phyloP scores from a whole-genome alignment of 2,329 filamentous ascomycete genomes.

The Neofusicoccum sp. region DNA sequence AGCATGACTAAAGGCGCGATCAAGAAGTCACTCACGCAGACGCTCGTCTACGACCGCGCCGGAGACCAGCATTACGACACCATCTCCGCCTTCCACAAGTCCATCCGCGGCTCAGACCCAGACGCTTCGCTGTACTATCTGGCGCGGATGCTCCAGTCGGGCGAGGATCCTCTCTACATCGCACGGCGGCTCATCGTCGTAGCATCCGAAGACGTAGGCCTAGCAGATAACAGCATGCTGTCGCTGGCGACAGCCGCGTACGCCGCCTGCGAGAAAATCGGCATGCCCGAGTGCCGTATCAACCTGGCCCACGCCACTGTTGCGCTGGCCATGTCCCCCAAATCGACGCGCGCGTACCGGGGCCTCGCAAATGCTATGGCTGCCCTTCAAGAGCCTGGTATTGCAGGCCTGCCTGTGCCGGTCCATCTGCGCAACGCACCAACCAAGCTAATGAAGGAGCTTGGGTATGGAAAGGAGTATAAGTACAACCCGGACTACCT shows the following conservation, averaged over 20 bases:
- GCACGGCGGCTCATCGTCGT: constrained; percentile 92
- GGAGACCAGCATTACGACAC: constrained; percentile 98
- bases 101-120: constrained; percentile 79
- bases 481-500: constrained; percentile 94
- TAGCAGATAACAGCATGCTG: constrained; percentile 83
- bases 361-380: constrained; percentile 76
- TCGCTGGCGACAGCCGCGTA: constrained; percentile 82
- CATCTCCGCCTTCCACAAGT: constrained; percentile 96
- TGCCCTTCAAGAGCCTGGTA: constrained; percentile 73
- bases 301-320: constrained; percentile 85
- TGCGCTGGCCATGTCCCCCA: constrained; percentile 75
- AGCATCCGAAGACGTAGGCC: constrained; percentile 87
- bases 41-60: constrained; percentile 88
- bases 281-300: constrained; percentile 92
- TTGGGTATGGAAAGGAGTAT: constrained; percentile 87
- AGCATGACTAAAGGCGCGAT: constrained; percentile 71
- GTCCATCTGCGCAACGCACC: constrained; percentile 89
- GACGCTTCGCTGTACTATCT: constrained; percentile 94
- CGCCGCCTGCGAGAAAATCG: constrained; percentile 85
- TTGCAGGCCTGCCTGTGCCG: constrained; percentile 78
- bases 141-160: constrained; percentile 90
- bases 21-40: constrained; percentile 82
- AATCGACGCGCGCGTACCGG: constrained; percentile 84
- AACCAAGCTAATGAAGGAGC: constrained; percentile 86
- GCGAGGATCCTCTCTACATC: constrained; percentile 90